These are phyloP conservation scores for Sporothrix schenckii DNA, from an alignment of 2,329 filamentous ascomycete species.

Conservation along the genomic window DNA sequence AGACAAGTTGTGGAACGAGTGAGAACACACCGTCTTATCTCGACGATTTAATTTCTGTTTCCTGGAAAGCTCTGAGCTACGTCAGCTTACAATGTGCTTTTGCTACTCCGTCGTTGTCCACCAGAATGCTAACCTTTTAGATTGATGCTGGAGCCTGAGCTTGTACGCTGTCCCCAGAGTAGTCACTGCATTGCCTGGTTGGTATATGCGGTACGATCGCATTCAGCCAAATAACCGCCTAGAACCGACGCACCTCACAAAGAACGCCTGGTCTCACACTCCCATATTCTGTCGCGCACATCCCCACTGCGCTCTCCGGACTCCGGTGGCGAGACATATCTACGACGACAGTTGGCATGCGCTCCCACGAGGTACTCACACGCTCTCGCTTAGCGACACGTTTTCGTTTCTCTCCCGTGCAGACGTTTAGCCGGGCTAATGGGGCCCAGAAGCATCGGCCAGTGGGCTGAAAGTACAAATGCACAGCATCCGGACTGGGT, in stretches of 20 bases:
- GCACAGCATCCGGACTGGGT: neutral
- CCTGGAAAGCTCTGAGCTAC: neutral
- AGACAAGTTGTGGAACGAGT: too few species aligned
- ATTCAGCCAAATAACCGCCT: constrained; percentile 6
- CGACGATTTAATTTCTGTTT: neutral
- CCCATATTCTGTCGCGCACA: constrained; percentile 24
- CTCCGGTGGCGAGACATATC: constrained; percentile 31
- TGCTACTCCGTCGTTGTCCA: neutral
- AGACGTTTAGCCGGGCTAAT: neutral
- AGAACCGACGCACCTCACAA: neutral
- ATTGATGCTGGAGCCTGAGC: neutral
- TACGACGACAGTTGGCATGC: too few species aligned
- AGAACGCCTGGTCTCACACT: neutral
- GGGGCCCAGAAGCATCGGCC: neutral
- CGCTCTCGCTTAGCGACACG: neutral
- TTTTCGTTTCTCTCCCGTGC: neutral
- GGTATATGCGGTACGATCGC: neutral
- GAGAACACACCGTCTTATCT: neutral
- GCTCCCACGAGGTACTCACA: neutral
- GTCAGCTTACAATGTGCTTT: neutral
- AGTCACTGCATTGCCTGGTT: neutral
- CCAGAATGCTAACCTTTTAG: neutral
- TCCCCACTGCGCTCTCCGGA: constrained; percentile 34
- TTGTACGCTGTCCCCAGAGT: neutral
- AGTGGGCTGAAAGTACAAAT: neutral